These are phyloP conservation scores for Fraxinus angustifolia DNA, from an alignment of 305 asterid species.

Conservation along the genomic window DNA sequence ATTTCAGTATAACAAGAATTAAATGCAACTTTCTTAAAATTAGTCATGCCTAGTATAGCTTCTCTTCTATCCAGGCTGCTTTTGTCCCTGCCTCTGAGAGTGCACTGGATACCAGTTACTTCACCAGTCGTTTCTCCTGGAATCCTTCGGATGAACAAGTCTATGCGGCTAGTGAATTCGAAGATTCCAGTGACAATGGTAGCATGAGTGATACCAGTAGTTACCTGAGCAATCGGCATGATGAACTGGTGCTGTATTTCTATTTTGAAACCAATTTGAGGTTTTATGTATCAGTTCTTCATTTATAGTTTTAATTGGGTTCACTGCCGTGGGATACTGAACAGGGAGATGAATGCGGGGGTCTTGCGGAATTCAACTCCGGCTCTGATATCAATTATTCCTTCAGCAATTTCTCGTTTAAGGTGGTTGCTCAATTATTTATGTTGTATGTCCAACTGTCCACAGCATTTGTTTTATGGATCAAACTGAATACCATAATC, in stretches of 20 bases:
- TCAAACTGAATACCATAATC: neutral
- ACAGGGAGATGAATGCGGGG: conserved; percentile 80
- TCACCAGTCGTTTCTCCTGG: conserved; percentile 94
- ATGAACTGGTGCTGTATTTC: conserved; percentile 58
- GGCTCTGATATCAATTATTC: conserved; percentile 73
- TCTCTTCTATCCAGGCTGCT: conserved; percentile 60
- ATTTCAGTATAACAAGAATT: neutral
- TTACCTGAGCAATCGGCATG: conserved; percentile 87
- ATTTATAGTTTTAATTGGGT: neutral
- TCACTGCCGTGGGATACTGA: conserved; percentile 17
- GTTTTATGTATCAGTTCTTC: neutral
- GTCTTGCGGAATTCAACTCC: conserved; percentile 67
- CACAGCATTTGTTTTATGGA: neutral
- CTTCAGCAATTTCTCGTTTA: conserved; percentile 94
- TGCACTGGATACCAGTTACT: conserved; percentile 91
- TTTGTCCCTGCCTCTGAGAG: conserved; percentile 92
- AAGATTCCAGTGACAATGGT: conserved; percentile 71
- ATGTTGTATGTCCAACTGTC: neutral
- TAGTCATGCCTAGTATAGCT: conserved; percentile 13
- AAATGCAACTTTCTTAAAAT: neutral
- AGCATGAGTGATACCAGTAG: conserved; percentile 86
- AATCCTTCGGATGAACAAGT: conserved; percentile 87
- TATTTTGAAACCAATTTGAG: neutral
- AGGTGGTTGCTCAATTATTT: conserved; percentile 44
- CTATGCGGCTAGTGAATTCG: conserved; percentile 75